Conservation (phyloP, 129 eudicot species). For the Flaveria ramosissima region DNA sequence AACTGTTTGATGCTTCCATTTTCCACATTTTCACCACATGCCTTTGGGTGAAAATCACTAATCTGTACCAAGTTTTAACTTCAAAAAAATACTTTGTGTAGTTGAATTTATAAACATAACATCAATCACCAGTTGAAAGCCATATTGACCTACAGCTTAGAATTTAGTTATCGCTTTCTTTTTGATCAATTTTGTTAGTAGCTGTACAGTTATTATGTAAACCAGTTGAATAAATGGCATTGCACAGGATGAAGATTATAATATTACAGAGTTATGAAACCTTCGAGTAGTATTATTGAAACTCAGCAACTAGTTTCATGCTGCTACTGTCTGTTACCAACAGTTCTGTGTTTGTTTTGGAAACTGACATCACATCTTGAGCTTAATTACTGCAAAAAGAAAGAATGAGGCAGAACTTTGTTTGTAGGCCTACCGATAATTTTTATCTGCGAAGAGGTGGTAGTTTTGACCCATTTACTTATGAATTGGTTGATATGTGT, state of each 20-base stretch:
- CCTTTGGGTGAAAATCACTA: too few relatives aligned
- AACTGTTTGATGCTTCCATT: too few relatives aligned
- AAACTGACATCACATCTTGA: background rate
- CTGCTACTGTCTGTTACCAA: background rate
- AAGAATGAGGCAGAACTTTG: background rate
- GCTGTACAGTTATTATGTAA: background rate
- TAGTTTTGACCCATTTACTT: background rate
- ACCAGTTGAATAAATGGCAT: background rate
- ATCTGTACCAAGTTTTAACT: background rate
- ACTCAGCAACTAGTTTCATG: background rate
- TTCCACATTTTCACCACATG: too few relatives aligned
- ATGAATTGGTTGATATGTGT: too few relatives aligned
- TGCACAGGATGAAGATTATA: background rate
- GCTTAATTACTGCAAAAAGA: background rate
- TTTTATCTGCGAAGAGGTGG: too few relatives aligned
- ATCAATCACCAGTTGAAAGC: background rate
- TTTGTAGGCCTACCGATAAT: background rate
- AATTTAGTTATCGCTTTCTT: background rate
- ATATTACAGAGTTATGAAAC: background rate
- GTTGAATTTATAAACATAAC: background rate
- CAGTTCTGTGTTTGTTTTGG: background rate
- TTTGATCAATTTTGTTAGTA: background rate
- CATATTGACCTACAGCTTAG: background rate
- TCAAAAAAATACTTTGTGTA: background rate
- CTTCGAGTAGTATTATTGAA: background rate